Evolutionary conservation across 1,284 basidiomycete genomes (phyloP), one percentile per base, ranked within the genome.

Genomic region (Grifola frondosa): DNA sequence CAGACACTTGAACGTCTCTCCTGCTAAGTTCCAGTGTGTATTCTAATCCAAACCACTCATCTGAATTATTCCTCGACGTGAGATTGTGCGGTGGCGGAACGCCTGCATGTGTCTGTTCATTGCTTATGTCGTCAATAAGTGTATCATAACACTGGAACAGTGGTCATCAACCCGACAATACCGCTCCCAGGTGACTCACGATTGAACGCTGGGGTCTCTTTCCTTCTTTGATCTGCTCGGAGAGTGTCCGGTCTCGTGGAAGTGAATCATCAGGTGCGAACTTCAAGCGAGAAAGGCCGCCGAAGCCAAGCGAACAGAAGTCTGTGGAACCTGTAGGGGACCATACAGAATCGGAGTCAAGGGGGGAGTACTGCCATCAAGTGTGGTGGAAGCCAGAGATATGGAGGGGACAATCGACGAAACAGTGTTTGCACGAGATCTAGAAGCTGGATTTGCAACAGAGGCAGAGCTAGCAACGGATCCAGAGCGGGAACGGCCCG

Each of bases 1-100:
- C 60, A 1, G 68, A 70, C 6, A 59, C 58, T 9, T 56, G 59
- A n/a, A 65, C 61, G 36, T 72, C 68, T 35, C 64, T 61, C 22
- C 62, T 61, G 52, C 71, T 74, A 22, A 74, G 44, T 52, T 69
- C 67, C 4, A 75, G 55, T 3, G 69, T 69, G 48, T 74, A 70
- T 43, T 70, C 68, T 24, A 74, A 49, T 6, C 72, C 73, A 39
- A 64, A 67, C 73, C 73, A 74, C 50, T 70, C 72, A 6, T 65
- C 65, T 15, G 43, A 30, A 7, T 51, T 49, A 19, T 22, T 24
- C 28, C 23, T 3, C 15, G 11, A 11, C 26, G 33, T 16, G 19
- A 24, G 33, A 4, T 9, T 30, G 17, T 17, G n/a, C 13, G 33
- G 26, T 23, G 6, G 23, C 24, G 4, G 16, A 22, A 23, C 52